These are phyloP conservation scores for Metschnikowia reukaufii DNA, from an alignment of 805 yeast species.

Conservation along the genomic window DNA sequence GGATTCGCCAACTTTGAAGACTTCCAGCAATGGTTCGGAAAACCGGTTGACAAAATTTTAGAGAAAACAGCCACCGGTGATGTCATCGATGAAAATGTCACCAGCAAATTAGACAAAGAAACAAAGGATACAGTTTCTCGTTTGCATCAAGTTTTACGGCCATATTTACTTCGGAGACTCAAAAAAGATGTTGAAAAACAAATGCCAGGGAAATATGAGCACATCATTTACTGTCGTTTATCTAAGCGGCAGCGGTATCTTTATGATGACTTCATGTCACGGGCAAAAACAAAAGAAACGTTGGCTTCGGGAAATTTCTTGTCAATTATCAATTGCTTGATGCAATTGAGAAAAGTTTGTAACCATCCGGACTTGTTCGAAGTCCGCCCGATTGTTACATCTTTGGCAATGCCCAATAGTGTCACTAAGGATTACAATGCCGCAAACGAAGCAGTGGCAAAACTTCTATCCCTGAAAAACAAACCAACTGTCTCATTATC, in stretches of 20 bases:
- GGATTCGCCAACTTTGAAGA: conserved; percentile 96
- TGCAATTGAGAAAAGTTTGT: conserved; percentile 96
- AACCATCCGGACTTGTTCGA: conserved; percentile 96
- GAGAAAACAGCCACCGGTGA: conserved; percentile 63
- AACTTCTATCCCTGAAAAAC: conserved; percentile 17
- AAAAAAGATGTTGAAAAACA: conserved; percentile 97
- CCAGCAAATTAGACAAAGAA: conserved; percentile 59
- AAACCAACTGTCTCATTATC: conserved; percentile 43
- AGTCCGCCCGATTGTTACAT: conserved; percentile 90
- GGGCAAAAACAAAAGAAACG: conserved; percentile 94
- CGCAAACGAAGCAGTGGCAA: conserved; percentile 27
- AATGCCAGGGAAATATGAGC: conserved; percentile 98
- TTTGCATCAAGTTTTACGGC: conserved; percentile 90
- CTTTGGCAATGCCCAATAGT: conserved; percentile 71
- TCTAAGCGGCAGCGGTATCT: conserved; percentile 89
- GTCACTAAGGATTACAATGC: conserved; percentile 50
- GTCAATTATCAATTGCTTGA: conserved; percentile 92
- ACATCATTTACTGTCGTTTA: conserved; percentile 84
- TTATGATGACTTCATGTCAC: conserved; percentile 95
- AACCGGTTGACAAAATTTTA: conserved; percentile 89
- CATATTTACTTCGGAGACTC: conserved; percentile 85
- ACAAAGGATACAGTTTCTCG: conserved; percentile 83
- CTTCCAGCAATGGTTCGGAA: conserved; percentile 98
- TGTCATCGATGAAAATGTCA: conserved; percentile 40
- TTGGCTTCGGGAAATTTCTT: conserved; percentile 91